A percentile compares a stretch with the other conserved stretches of the same genome.
These are phyloP conservation scores for Spencermartinsiella ligniputridi DNA, from an alignment of 1,139 yeast species.

Conservation along the genomic window DNA sequence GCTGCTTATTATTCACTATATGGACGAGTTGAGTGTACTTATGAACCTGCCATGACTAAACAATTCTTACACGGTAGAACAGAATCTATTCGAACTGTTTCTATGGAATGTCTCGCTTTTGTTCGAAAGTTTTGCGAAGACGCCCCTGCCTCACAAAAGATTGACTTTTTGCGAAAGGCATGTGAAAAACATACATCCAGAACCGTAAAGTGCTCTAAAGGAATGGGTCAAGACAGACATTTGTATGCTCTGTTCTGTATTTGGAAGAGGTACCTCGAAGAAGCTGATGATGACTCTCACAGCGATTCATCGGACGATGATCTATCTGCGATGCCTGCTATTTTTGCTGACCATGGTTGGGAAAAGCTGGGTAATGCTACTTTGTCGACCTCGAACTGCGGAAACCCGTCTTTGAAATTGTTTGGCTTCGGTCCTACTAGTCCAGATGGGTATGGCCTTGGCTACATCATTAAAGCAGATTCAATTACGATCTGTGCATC, in stretches of 20 bases:
- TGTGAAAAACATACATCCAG: conserved; percentile 65
- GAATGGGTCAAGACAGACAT: conserved; percentile 88
- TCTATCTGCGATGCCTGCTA: conserved; percentile 44
- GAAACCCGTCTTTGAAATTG: conserved; percentile 79
- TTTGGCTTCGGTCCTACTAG: conserved; percentile 94
- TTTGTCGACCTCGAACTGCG: conserved; percentile 65
- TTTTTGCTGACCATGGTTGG: conserved; percentile 81
- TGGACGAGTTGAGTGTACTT: conserved; percentile 89
- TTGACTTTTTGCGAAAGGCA: conserved; percentile 59
- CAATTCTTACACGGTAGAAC: conserved; percentile 84
- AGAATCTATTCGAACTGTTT: conserved; percentile 83
- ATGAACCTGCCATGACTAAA: conserved; percentile 96
- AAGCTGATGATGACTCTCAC: conserved; percentile 32
- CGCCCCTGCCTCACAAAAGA: conserved; percentile 56
- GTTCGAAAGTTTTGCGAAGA: conserved; percentile 83
- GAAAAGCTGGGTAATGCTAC: conserved; percentile 61
- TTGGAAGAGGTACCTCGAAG: conserved; percentile 71
- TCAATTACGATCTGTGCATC: conserved; percentile 82
- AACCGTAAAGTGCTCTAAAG: conserved; percentile 65
- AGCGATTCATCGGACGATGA: conserved; percentile 17
- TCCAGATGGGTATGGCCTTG: conserved; percentile 87
- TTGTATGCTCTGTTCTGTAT: conserved; percentile 81
- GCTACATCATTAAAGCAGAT: conserved; percentile 82
- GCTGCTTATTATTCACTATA: conserved; percentile 88
- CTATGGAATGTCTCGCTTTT: conserved; percentile 73